Conservation (phyloP, 2,329 filamentous ascomycete species). For the Ophiostoma ulmi region DNA sequence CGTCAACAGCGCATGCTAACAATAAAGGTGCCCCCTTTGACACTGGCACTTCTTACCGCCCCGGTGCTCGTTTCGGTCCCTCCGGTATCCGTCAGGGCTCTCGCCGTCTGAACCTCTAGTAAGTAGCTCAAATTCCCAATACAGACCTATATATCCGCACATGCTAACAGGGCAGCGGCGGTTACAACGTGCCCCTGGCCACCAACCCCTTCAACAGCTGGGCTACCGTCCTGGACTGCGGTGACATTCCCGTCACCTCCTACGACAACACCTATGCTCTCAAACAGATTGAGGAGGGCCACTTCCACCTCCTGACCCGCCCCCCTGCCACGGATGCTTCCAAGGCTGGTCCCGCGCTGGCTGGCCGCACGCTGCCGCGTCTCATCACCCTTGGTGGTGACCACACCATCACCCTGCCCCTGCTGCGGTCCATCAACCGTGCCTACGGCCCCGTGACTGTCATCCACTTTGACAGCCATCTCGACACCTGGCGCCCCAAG, state of each 20-base stretch:
- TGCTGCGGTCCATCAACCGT: conserved; percentile 55
- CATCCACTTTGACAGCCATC: conserved; percentile 59
- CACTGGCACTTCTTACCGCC: conserved; percentile 78
- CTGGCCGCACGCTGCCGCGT: conserved; percentile 70
- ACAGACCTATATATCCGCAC: conserved; percentile 26
- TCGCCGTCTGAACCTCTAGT: conserved; percentile 81
- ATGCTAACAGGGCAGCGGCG: conserved; percentile 53
- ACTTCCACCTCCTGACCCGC: conserved; percentile 68
- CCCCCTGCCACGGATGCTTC: conserved; percentile 63
- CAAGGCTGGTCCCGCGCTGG: conserved; percentile 62
- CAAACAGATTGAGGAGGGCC: conserved; percentile 79
- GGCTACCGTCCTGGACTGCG: conserved; percentile 75
- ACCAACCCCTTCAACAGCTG: conserved; percentile 79
- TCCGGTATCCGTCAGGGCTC: conserved; percentile 83
- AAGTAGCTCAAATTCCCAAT: conserved; percentile 38
- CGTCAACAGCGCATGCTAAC: conserved; percentile 11
- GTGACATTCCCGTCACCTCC: conserved; percentile 80
- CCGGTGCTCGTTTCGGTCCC: conserved; percentile 77
- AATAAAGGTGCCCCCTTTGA: conserved; percentile 70
- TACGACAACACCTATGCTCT: conserved; percentile 81
- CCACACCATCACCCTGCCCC: conserved; percentile 57
- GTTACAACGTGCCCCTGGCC: conserved; percentile 76
- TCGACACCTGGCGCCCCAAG: conserved; percentile 74
- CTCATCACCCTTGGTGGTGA: conserved; percentile 71
- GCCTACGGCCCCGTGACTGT: conserved; percentile 57